Evolutionary conservation across 208 protist genomes (phyloP).

Genomic region (Leishmania amazonensis): DNA sequence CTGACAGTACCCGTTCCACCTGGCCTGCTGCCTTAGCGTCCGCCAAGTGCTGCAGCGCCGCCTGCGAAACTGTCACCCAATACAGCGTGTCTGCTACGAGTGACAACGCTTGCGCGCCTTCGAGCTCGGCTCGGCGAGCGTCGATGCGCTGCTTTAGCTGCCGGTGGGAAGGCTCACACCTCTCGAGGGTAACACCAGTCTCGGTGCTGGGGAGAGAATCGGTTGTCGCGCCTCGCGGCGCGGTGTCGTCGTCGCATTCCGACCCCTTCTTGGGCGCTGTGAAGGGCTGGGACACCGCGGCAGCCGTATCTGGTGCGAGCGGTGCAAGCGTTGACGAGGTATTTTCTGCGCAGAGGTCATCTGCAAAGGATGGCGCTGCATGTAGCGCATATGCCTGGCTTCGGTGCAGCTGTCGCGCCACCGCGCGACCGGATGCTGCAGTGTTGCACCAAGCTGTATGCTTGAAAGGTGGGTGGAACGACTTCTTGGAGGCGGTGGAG

Average conservation of each 20-base stretch:
- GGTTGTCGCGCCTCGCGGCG: not conserved
- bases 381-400: not conserved
- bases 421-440: not conserved
- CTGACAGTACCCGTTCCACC: constrained; percentile 30
- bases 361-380: not conserved
- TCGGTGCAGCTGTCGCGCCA: not conserved
- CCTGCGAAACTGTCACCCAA: constrained; percentile 33
- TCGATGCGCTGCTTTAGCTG: not conserved
- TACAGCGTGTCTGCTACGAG: constrained; percentile 31
- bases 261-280: not conserved
- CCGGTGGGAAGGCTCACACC: not conserved
- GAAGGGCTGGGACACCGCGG: not conserved
- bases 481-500: not conserved
- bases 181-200: not conserved
- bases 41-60: constrained; percentile 17
- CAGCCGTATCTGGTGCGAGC: not conserved
- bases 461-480: constrained; percentile 26
- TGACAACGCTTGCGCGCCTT: not conserved
- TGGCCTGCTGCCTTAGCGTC: constrained; percentile 11
- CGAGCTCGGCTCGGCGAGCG: not conserved
- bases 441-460: not conserved
- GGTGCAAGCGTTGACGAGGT: not conserved
- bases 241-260: not conserved
- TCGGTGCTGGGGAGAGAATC: not conserved
- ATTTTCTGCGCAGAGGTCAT: not conserved